Evolutionary conservation across 495 filamentous ascomycete genomes (phyloP).

Genomic region (Xylaria cubensis): DNA sequence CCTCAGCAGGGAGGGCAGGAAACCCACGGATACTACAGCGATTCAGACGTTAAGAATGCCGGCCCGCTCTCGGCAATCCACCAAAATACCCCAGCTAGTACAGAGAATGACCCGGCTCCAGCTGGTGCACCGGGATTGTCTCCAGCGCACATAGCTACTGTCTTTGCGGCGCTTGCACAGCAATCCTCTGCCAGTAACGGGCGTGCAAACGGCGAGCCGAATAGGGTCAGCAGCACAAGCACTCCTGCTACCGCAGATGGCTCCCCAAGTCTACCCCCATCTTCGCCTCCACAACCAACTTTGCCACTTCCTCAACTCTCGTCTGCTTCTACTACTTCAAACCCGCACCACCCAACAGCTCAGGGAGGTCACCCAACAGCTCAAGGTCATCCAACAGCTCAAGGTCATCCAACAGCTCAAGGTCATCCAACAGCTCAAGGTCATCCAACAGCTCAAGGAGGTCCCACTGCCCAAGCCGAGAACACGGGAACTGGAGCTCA

Average conservation of each 20-base stretch:
- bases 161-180: neutral
- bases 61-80: neutral
- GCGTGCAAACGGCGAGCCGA: neutral
- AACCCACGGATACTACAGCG: neutral
- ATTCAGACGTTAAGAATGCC: constrained; percentile 22
- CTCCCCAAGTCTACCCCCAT: neutral
- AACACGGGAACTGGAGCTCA: neutral
- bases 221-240: neutral
- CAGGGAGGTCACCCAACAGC: no score
- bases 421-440: neutral
- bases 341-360: neutral
- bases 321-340: neutral
- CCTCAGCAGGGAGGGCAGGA: neutral
- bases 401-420: neutral
- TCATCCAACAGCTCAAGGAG: neutral
- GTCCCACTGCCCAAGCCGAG: neutral
- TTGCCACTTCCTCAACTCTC: neutral
- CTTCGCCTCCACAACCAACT: neutral
- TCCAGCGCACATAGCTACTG: neutral
- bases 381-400: neutral
- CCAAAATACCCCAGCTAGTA: constrained; percentile 1
- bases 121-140: neutral
- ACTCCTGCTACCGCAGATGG: neutral
- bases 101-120: neutral
- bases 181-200: neutral